Percentiles rank a stretch among this genome's conserved stretches.
These are phyloP conservation scores for Pythium coloratum DNA, from an alignment of 352 stramenopile species.

Conservation along the genomic window DNA sequence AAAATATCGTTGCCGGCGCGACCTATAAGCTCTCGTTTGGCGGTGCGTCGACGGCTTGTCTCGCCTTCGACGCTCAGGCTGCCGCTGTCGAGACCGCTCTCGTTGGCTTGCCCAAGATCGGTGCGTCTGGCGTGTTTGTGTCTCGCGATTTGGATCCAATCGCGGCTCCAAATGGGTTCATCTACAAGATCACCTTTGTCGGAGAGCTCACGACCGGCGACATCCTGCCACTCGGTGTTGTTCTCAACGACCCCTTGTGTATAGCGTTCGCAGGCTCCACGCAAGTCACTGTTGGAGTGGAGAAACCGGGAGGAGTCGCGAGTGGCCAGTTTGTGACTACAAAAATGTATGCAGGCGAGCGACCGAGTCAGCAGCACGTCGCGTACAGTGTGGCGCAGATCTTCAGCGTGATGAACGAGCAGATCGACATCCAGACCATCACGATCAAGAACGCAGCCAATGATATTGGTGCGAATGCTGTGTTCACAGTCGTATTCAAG, in stretches of 20 bases:
- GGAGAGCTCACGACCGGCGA: conserved; percentile 57
- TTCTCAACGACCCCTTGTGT: conserved; percentile 26
- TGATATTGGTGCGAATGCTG: conserved; percentile 34
- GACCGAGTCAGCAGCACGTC: conserved; percentile 36
- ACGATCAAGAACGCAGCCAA: conserved; percentile 45
- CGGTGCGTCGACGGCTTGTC: conserved; percentile 38
- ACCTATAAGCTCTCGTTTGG: conserved; percentile 59
- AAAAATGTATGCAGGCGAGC: conserved; percentile 56
- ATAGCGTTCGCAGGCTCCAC: conserved; percentile 28
- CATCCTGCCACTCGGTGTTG: conserved; percentile 34
- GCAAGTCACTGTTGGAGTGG: conserved; percentile 28
- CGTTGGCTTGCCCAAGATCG: conserved; percentile 35
- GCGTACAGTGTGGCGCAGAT: conserved; percentile 63
- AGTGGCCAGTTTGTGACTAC: conserved; percentile 47
- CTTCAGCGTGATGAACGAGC: conserved; percentile 71
- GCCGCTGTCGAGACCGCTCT: conserved; percentile 33
- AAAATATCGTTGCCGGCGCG: conserved; percentile 17
- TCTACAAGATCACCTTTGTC: conserved; percentile 73
- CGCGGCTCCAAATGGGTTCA: conserved; percentile 45
- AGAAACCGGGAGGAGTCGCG: conserved; percentile 28
- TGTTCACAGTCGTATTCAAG: conserved; percentile 44
- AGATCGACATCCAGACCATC: conserved; percentile 70
- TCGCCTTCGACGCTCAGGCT: conserved; percentile 35
- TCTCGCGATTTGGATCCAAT: conserved; percentile 43
- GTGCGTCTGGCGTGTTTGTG: conserved; percentile 43